These are phyloP conservation scores for Penicillium sp. DNA, from an alignment of 2,329 filamentous ascomycete genomes.

Conservation along the genomic window DNA sequence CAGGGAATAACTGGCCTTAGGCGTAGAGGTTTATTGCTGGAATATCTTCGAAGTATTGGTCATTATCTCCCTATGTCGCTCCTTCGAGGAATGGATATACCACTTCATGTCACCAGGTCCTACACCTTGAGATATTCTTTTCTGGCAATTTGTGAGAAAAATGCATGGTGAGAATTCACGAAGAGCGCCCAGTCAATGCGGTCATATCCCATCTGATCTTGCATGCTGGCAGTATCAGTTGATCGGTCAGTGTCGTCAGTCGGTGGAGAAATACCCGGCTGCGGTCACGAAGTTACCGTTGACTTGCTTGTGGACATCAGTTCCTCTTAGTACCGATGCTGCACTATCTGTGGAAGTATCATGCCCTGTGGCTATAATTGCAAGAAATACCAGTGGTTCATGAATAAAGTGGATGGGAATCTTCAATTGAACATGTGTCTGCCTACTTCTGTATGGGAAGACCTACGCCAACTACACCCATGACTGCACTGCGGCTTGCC, in stretches of 20 bases:
- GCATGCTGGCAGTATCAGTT: conserved; percentile 43
- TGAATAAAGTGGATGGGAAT: conserved; percentile 13
- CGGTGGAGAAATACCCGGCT: conserved; percentile 54
- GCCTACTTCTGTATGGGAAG: conserved; percentile 49
- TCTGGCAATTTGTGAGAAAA: not conserved
- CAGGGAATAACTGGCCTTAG: too few species aligned
- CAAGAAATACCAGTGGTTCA: conserved; percentile 52
- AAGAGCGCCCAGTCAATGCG: conserved; percentile 30
- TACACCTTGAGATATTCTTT: too few species aligned
- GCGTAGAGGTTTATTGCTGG: too few species aligned
- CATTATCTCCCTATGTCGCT: too few species aligned
- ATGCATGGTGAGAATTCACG: conserved; percentile 33
- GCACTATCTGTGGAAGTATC: conserved; percentile 43
- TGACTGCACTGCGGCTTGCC: conserved; percentile 52
- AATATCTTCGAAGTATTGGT: too few species aligned
- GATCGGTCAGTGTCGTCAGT: conserved; percentile 49
- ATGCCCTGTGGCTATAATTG: conserved; percentile 62
- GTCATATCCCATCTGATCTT: conserved; percentile 28
- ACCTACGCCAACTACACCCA: conserved; percentile 57
- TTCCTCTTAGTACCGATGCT: conserved; percentile 47
- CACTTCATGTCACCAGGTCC: too few species aligned
- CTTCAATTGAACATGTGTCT: conserved; percentile 44
- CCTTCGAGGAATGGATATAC: too few species aligned
- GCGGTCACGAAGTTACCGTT: conserved; percentile 53
- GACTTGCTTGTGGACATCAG: conserved; percentile 52